Evolutionary conservation across 768 basidiomycete species (phyloP).

Genomic region (Megacollybia marginata): DNA sequence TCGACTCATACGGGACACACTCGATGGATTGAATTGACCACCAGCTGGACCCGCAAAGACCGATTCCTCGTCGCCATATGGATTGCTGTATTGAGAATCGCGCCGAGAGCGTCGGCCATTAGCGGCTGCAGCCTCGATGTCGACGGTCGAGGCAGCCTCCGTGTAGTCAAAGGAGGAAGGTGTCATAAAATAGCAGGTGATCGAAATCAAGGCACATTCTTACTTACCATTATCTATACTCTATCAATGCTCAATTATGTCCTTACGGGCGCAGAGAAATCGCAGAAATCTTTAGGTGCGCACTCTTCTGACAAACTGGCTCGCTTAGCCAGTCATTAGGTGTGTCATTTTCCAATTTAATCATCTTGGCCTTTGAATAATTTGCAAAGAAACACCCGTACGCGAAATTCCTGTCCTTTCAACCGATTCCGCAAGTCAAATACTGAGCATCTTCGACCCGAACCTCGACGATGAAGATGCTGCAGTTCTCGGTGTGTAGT

Average conservation of each 20-base stretch:
- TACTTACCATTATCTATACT: too few species aligned
- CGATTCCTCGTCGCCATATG: conserved; percentile 52
- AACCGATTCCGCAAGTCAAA: not conserved
- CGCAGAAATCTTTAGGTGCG: not conserved
- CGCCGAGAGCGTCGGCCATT: conserved; percentile 47
- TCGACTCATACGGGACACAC: conserved; percentile 70
- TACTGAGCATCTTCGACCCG: conserved; percentile 1
- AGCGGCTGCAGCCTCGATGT: conserved; percentile 58
- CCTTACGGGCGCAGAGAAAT: not conserved
- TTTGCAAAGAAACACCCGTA: not conserved
- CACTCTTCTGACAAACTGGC: not conserved
- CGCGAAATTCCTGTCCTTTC: not conserved
- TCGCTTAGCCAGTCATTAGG: not conserved
- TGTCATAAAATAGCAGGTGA: too few species aligned
- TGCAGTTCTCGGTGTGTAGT: not conserved
- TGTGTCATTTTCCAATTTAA: not conserved
- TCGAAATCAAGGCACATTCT: too few species aligned
- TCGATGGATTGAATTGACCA: conserved; percentile 66
- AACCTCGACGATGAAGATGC: conserved; percentile 3
- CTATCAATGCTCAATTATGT: not conserved
- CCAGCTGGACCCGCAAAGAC: conserved; percentile 72
- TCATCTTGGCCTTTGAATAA: not conserved
- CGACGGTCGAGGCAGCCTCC: conserved; percentile 74
- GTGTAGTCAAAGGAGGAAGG: conserved; percentile 55
- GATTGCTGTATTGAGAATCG: conserved; percentile 57